Percentiles rank a stretch among this genome's conserved stretches.
phyloP scores from a whole-genome alignment of 2,329 filamentous ascomycete species.

The Aspergillus ibericus region DNA sequence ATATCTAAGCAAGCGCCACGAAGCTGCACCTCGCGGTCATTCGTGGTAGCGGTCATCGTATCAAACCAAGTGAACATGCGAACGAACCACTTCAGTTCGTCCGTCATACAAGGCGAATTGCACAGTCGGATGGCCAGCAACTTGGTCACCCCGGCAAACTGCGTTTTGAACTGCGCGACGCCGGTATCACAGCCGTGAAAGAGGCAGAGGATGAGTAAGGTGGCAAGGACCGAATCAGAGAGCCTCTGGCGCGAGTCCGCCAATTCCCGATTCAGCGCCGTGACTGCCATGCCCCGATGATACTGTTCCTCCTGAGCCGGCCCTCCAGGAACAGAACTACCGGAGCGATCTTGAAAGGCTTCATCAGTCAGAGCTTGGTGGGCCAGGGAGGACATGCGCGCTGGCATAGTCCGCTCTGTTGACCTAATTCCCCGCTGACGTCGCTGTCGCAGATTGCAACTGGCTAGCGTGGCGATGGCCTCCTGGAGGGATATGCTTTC shows the following conservation, averaged over 20 bases:
- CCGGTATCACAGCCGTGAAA: slow-evolving; percentile 94
- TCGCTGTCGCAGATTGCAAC: slow-evolving; percentile 87
- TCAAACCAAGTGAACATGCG: slow-evolving; percentile 94
- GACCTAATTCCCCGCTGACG: slow-evolving; percentile 56
- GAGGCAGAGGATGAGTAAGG: slow-evolving; percentile 81
- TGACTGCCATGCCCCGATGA: slow-evolving; percentile 81
- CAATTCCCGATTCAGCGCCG: slow-evolving; percentile 79
- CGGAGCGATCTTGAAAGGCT: slow-evolving; percentile 36
- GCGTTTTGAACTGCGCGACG: slow-evolving; percentile 87
- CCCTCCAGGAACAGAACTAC: slow-evolving; percentile 54
- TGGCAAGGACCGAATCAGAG: slow-evolving; percentile 84
- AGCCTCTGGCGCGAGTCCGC: slow-evolving; percentile 72
- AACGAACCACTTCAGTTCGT: slow-evolving; percentile 76
- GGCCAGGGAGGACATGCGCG: slow-evolving; percentile 49
- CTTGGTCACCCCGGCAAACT: slow-evolving; percentile 91
- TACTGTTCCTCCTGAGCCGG: slow-evolving; percentile 74
- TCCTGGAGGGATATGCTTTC: slow-evolving; percentile 83
- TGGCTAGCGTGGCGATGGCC: slow-evolving; percentile 83
- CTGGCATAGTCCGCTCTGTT: slow-evolving; percentile 53
- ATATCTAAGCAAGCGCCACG: slow-evolving; percentile 63
- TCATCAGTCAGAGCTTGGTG: slow-evolving; percentile 45
- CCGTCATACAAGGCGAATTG: slow-evolving; percentile 62
- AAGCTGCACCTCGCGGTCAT: slow-evolving; percentile 84
- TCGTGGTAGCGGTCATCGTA: slow-evolving; percentile 86
- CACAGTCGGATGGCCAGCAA: slow-evolving; percentile 74